These are phyloP conservation scores for Strigomonas galati DNA, from an alignment of 208 protist species.

Conservation along the genomic window DNA sequence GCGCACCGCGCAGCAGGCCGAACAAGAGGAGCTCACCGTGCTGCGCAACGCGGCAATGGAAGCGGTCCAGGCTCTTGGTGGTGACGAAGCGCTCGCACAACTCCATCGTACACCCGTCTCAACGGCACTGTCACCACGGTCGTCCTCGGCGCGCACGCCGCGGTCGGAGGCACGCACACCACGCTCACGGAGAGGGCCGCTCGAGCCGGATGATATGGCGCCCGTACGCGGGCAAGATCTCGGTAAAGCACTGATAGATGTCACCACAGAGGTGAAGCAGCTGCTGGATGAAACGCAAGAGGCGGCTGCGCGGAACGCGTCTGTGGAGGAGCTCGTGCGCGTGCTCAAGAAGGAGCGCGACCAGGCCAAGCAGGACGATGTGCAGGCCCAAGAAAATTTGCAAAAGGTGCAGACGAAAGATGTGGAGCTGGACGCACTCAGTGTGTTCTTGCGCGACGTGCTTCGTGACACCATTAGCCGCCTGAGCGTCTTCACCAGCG, in stretches of 20 bases:
- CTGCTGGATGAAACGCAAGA: slow-evolving; percentile 1
- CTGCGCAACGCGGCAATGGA: not conserved
- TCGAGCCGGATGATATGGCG: not conserved
- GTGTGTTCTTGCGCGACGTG: slow-evolving; percentile 40
- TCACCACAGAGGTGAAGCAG: not conserved
- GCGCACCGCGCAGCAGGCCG: not conserved
- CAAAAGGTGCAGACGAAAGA: slow-evolving; percentile 17
- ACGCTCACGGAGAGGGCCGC: not conserved
- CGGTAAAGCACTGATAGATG: not conserved
- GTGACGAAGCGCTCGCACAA: not conserved
- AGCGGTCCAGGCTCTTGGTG: not conserved
- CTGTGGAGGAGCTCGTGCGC: slow-evolving; percentile 8
- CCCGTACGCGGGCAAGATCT: not conserved
- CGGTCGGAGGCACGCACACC: not conserved
- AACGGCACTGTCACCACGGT: not conserved
- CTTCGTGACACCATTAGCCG: slow-evolving; percentile 31
- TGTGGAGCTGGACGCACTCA: slow-evolving; percentile 18
- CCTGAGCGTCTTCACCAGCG: slow-evolving; percentile 20
- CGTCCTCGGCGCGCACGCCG: too few species aligned
- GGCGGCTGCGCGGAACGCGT: not conserved
- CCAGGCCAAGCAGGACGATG: slow-evolving; percentile 6
- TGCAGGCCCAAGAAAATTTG: slow-evolving; percentile 9
- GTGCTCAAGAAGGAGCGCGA: slow-evolving; percentile 8
- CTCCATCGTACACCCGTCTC: not conserved
- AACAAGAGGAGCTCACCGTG: slow-evolving; percentile 2